Conservation (phyloP, 75 land plant genomes). For the Selaginella tamariscina region DNA sequence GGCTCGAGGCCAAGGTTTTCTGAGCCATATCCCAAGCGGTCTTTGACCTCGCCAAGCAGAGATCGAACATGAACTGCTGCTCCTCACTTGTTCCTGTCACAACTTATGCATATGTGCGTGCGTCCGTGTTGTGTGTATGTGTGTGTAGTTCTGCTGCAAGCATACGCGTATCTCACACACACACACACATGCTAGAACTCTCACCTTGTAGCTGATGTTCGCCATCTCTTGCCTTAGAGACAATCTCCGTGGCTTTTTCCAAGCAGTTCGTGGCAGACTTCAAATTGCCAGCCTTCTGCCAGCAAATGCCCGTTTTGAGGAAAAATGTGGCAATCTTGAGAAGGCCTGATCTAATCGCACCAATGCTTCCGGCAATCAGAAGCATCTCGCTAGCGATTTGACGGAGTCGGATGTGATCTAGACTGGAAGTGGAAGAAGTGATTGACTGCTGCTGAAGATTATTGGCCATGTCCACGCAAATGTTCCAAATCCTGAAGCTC, state of each 20-base stretch:
- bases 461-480: slow-evolving; percentile 78
- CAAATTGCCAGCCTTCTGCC: slow-evolving; percentile 44
- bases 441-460: slow-evolving; percentile 18
- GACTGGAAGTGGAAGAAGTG: too few relatives aligned
- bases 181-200: too few relatives aligned
- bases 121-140: too few relatives aligned
- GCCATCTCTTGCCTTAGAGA: slow-evolving; percentile 23
- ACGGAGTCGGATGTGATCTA: slow-evolving; percentile 52
- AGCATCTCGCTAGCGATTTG: slow-evolving; percentile 72
- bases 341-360: slow-evolving; percentile 45
- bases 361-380: slow-evolving; percentile 35
- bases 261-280: slow-evolving; percentile 56
- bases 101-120: too few relatives aligned
- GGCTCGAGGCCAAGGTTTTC: slow-evolving; percentile 39
- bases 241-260: slow-evolving; percentile 58
- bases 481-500: slow-evolving; percentile 88
- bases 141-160: too few relatives aligned
- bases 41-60: slow-evolving; percentile 49
- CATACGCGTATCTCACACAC: too few relatives aligned
- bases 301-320: slow-evolving; percentile 53
- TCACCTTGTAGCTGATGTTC: too few relatives aligned
- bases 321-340: slow-evolving; percentile 57
- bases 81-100: slow-evolving; percentile 39
- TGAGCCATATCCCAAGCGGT: slow-evolving; percentile 63
- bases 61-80: slow-evolving; percentile 46